Percentiles rank a stretch among this genome's conserved stretches.
phyloP scores from a whole-genome alignment of 345 rosid species.

The Schrenkiella parvula region DNA sequence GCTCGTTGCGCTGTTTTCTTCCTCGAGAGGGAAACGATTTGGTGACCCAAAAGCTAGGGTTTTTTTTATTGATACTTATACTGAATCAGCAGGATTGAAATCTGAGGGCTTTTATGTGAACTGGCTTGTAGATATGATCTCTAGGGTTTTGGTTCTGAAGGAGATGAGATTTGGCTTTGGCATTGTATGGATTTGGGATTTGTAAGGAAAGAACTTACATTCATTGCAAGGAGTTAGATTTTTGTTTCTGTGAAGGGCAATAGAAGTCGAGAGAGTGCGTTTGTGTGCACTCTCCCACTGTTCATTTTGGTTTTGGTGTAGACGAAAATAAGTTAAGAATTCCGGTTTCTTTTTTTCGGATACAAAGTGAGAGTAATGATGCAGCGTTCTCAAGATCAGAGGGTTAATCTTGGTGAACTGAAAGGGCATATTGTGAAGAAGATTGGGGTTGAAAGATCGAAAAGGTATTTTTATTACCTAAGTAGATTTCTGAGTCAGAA shows the following conservation, averaged over 20 bases:
- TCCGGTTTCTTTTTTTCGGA: too few species aligned
- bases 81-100: slow-evolving; percentile 19
- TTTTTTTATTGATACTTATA: slow-evolving; percentile 29
- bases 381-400: slow-evolving; percentile 82
- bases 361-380: slow-evolving; percentile 35
- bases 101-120: slow-evolving; percentile 33
- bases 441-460: slow-evolving; percentile 80
- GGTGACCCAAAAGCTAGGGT: slow-evolving; percentile 58
- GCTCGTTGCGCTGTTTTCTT: slow-evolving; percentile 19
- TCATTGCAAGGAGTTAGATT: slow-evolving; percentile 6
- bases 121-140: slow-evolving; percentile 44
- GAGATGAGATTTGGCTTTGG: slow-evolving; percentile 62
- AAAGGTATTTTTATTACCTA: slow-evolving; percentile 67
- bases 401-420: slow-evolving; percentile 76
- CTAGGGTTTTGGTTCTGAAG: slow-evolving; percentile 60
- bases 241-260: slow-evolving; percentile 32
- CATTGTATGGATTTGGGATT: slow-evolving; percentile 51
- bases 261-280: slow-evolving; percentile 33
- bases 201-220: slow-evolving; percentile 7
- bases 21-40: slow-evolving; percentile 16
- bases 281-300: slow-evolving; percentile 23
- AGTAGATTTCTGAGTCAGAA: slow-evolving; percentile 78
- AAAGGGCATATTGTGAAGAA: slow-evolving; percentile 74
- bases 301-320: neutral
- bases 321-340: neutral